A percentile compares a stretch with the other conserved stretches of the same genome.
phyloP scores from a whole-genome alignment of 1,284 basidiomycete species.

The Ganoderma lingzhi region DNA sequence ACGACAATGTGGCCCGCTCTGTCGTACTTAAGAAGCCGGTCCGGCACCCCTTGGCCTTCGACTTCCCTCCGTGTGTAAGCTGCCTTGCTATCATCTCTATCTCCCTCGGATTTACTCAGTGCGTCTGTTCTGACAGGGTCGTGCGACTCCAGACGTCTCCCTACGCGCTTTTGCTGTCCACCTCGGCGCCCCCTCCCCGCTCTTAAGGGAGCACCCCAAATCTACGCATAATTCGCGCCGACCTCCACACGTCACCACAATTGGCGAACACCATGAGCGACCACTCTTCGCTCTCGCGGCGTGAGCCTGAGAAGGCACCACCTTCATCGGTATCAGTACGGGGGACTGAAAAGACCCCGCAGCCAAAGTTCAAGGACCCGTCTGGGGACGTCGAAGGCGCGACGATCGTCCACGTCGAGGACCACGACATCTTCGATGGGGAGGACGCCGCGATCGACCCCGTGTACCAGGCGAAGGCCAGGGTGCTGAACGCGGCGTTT shows the following conservation, averaged over 20 bases:
- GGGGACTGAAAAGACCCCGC: background rate
- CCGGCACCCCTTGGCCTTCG: background rate
- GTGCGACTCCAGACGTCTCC: background rate
- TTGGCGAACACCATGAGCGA: background rate
- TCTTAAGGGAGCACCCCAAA: background rate
- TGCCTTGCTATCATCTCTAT: background rate
- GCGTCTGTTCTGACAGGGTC: slow-evolving; percentile 4
- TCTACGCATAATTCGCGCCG: background rate
- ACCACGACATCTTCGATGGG: slow-evolving; percentile 52
- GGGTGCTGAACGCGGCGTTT: slow-evolving; percentile 69
- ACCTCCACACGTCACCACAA: background rate
- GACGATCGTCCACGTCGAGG: background rate
- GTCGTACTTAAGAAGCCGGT: slow-evolving; percentile 7
- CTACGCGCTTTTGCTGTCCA: background rate
- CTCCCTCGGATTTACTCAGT: background rate
- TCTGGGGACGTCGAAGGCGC: slow-evolving; percentile 10
- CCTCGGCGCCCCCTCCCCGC: background rate
- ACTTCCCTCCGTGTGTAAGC: background rate
- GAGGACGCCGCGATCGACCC: slow-evolving; percentile 57
- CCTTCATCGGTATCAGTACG: background rate
- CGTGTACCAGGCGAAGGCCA: slow-evolving; percentile 70
- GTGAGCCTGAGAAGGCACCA: background rate
- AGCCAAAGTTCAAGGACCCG: slow-evolving; percentile 11
- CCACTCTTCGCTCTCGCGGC: background rate
- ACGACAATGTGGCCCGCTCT: background rate